These are phyloP conservation scores for Tulasnella calospora DNA, from an alignment of 768 basidiomycete genomes.

Conservation along the genomic window DNA sequence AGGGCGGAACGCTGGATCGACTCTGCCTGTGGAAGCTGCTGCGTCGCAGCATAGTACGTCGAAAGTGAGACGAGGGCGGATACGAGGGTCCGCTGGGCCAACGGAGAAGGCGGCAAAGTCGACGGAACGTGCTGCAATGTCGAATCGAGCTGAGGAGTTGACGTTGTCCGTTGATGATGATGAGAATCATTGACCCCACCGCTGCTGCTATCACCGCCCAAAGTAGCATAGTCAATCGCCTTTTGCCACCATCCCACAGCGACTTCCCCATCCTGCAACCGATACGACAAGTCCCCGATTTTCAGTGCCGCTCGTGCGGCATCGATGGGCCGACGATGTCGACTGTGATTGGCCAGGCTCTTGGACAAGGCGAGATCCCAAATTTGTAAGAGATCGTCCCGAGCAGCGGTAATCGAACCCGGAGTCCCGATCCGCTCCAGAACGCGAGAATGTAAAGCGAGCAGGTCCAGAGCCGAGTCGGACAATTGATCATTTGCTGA, in stretches of 20 bases:
- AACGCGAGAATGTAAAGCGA: slow-evolving; percentile 50
- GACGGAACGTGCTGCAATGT: background rate
- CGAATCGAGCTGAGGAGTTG: background rate
- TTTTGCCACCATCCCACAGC: slow-evolving; percentile 67
- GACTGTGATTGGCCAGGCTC: slow-evolving; percentile 33
- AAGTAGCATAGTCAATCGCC: slow-evolving; percentile 45
- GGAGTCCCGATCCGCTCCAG: slow-evolving; percentile 58
- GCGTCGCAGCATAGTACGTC: slow-evolving; percentile 59
- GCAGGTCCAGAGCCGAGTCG: slow-evolving; percentile 50
- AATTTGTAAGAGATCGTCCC: slow-evolving; percentile 52
- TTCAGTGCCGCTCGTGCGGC: slow-evolving; percentile 58
- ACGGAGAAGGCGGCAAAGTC: slow-evolving; percentile 20
- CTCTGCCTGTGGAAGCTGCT: slow-evolving; percentile 52
- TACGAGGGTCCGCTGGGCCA: slow-evolving; percentile 55
- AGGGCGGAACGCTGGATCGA: slow-evolving; percentile 54
- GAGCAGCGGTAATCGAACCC: slow-evolving; percentile 50
- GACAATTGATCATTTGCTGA: background rate
- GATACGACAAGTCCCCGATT: slow-evolving; percentile 59
- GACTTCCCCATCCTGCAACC: slow-evolving; percentile 49
- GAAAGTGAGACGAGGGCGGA: slow-evolving; percentile 66
- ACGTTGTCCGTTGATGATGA: background rate
- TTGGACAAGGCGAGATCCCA: slow-evolving; percentile 44
- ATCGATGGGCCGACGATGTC: slow-evolving; percentile 28
- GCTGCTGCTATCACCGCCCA: background rate
- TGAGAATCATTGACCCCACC: background rate